Evolutionary conservation across 225 moss, liverwort and hornwort species (phyloP).

Genomic region (Bryum argenteum): DNA sequence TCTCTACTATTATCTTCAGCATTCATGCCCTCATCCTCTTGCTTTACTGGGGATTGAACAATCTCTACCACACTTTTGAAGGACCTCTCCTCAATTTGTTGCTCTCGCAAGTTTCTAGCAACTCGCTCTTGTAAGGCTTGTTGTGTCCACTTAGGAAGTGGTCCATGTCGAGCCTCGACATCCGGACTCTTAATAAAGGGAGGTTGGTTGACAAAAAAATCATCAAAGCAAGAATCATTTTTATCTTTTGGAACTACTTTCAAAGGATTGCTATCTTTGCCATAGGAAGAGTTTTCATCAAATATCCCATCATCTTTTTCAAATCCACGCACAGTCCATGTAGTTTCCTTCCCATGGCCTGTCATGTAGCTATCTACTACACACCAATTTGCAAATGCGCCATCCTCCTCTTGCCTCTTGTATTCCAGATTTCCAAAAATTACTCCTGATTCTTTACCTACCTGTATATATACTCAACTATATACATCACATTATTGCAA

Average conservation of each 20-base stretch:
- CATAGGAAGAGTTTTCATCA: not conserved
- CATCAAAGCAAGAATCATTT: not conserved
- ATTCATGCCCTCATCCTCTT: not conserved
- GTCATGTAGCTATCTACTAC: slow-evolving; percentile 49
- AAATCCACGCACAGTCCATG: slow-evolving; percentile 40
- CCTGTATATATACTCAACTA: not conserved
- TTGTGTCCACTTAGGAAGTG: slow-evolving; percentile 46
- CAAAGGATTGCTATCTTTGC: not conserved
- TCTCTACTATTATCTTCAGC: not conserved
- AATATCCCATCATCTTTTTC: slow-evolving; percentile 38
- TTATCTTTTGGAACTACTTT: not conserved
- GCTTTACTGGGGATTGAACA: not conserved
- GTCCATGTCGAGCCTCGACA: slow-evolving; percentile 24
- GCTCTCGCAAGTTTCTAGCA: slow-evolving; percentile 31
- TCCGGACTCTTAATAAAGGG: not conserved
- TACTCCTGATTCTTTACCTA: slow-evolving; percentile 1
- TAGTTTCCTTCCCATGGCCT: slow-evolving; percentile 48
- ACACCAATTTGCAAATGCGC: slow-evolving; percentile 45
- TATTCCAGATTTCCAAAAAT: not conserved
- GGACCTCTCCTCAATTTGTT: slow-evolving; percentile 4
- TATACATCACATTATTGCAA: not conserved
- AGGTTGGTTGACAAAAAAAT: not conserved
- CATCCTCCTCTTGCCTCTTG: slow-evolving; percentile 18
- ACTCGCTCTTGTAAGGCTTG: slow-evolving; percentile 41
- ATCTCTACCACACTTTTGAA: slow-evolving; percentile 11